Evolutionary conservation across 202 grass and related monocot species (phyloP), one percentile per base, ranked within the genome.

Genomic region (Schoenoplectus triqueter): DNA sequence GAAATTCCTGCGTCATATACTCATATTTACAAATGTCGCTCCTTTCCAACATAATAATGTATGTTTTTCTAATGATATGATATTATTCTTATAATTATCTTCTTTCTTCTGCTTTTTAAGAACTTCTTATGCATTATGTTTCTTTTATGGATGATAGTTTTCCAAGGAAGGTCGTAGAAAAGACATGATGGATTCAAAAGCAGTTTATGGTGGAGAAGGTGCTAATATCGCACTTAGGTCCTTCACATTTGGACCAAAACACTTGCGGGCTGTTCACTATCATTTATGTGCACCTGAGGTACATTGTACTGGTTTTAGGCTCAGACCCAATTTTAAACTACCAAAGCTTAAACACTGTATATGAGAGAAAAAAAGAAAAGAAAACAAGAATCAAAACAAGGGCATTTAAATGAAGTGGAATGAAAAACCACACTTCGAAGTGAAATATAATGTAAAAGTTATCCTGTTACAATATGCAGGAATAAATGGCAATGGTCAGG

Each of bases 111-210:
- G 10, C 6, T 52, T 40, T 10, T 40, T 46, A 46, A 70, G 41
- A 46, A 73, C 17, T 50, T 6, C 56, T 56, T 14, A 0, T 56
- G 19, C 1, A 31, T 52, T 45, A 17, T 61, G 2, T 64, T 63
- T 73, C n/a, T 74, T 63, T 85, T 64, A 62, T 86, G 19, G 10
- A 80, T 60, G 52, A 20, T 69, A 86, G 75, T 50, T 81, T 70
- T 21, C 42, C 47, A 72, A 86, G 76, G 63, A 48, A 47, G 75
- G 64, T 69, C 73, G 64, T 49, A 45, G 2, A 0, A 78, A 86
- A 69, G 85, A 78, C 47, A 80, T 60, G 50, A 62, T 81, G 75
- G 85, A 86, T 70, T 86, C 75, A 3, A 80, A 86, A 48, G 75
- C 62, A 68, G 4, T 76, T 55, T 76, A 54, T 39, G 49, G 50